Evolutionary conservation across 768 basidiomycete genomes (phyloP), one percentile per base, ranked within the genome.

Genomic region (Leccinum subgranulosum): DNA sequence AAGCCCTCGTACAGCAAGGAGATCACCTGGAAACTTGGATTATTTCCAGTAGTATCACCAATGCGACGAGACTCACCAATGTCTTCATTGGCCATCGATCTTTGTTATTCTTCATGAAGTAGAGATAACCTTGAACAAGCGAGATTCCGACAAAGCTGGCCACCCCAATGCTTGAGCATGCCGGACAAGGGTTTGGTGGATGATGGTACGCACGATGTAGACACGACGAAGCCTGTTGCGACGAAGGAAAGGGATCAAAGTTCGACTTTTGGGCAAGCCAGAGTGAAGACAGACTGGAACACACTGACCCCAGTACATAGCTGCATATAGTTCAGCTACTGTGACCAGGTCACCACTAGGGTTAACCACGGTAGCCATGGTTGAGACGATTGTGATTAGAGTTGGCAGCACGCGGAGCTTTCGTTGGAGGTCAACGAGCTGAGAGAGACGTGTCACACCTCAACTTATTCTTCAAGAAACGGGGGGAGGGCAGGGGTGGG

Each of bases 111-210:
- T 19, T 56, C 46, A 53, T 55, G 56, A 60, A 64, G 36, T 64
- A 64, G 19, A 64, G 52, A 31, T 64, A 64, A 6, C 62, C 63
- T 60, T 64, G 63, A 33, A 64, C 63, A 21, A 64, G 50, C 23
- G 63, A 64, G 25, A 64, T 64, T 4, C 63, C 63, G n/a, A 64
- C 62, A 9, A 64, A 53, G 36, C 63, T 64, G 9, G 14, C 3
- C 14, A 54, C 29, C 49, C 23, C 23, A 3, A 4, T 31, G 29
- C n/a, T 64, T 27, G 53, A 41, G 33, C 21, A 28, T n/a, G 31
- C 11, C 27, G 28, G 23, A 48, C n/a, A 15, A 43, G 5, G 25
- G 7, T 21, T 45, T n/a, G 34, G 28, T 43, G 23, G n/a, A 51
- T 25, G 31, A 48, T 5, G 17, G 15, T 36, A 57, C 61, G 31